phyloP scores from a whole-genome alignment of 371 early-diverging fungal genomes.

The Syncephalis plumigaleata region DNA sequence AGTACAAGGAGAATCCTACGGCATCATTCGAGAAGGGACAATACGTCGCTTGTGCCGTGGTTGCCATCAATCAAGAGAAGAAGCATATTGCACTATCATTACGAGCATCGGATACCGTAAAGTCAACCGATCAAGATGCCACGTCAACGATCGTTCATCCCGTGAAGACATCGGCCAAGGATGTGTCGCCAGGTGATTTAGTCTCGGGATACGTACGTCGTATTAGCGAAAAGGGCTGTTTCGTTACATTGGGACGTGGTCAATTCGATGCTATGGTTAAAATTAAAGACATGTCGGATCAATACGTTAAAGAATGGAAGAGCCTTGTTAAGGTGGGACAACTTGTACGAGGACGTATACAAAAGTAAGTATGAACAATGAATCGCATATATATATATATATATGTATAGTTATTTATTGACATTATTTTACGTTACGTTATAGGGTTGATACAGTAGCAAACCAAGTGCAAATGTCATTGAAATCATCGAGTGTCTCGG shows the following conservation, averaged over 20 bases:
- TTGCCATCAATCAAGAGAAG: slow-evolving; percentile 23
- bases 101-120: slow-evolving; percentile 26
- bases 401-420: slow-evolving; percentile 11
- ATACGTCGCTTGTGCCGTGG: slow-evolving; percentile 29
- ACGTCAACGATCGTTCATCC: slow-evolving; percentile 12
- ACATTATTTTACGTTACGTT: too few species aligned
- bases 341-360: slow-evolving; percentile 51
- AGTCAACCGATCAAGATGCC: slow-evolving; percentile 14
- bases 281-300: slow-evolving; percentile 73
- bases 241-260: slow-evolving; percentile 42
- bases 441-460: slow-evolving; percentile 26
- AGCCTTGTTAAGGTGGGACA: slow-evolving; percentile 50
- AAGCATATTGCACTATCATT: slow-evolving; percentile 41
- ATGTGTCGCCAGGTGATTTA: slow-evolving; percentile 28
- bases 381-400: slow-evolving; percentile 12
- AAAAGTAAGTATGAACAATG: too few species aligned
- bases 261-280: slow-evolving; percentile 55
- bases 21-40: slow-evolving; percentile 21
- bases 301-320: slow-evolving; percentile 73
- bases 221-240: slow-evolving; percentile 52
- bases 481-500: slow-evolving; percentile 6
- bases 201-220: slow-evolving; percentile 58
- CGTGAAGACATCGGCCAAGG: slow-evolving; percentile 24
- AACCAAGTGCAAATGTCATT: slow-evolving; percentile 43
- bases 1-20: slow-evolving; percentile 25